Conservation (phyloP, 306 rosid species). For the Prunus kanzakura region DNA sequence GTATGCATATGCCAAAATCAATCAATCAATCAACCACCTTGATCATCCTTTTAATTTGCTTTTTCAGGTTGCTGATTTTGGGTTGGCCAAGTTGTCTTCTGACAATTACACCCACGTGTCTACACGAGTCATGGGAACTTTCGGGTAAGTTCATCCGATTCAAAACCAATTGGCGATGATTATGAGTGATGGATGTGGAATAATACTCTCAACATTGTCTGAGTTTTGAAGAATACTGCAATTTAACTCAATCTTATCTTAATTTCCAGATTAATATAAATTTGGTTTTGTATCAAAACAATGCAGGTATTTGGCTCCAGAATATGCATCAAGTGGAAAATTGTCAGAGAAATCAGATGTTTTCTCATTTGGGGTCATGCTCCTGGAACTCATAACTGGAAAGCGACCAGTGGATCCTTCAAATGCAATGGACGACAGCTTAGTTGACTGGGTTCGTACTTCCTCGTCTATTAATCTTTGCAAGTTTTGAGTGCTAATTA, state of each 20-base stretch:
- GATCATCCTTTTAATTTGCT: background rate
- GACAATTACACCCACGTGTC: constrained; percentile 87
- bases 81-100: constrained; percentile 74
- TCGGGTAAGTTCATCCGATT: constrained; percentile 49
- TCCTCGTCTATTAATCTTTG: background rate
- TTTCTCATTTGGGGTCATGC: constrained; percentile 90
- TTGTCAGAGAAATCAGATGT: constrained; percentile 87
- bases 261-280: background rate
- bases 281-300: constrained; percentile 3
- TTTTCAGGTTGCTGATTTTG: constrained; percentile 87
- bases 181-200: too few relatives aligned
- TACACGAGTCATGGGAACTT: constrained; percentile 91
- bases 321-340: constrained; percentile 94
- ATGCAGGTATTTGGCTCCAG: constrained; percentile 89
- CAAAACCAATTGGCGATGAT: too few relatives aligned
- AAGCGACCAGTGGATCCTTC: constrained; percentile 68
- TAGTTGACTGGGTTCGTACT: constrained; percentile 89
- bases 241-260: background rate
- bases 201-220: too few relatives aligned
- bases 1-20: background rate
- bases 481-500: background rate
- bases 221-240: background rate
- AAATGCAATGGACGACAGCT: constrained; percentile 64
- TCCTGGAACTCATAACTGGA: constrained; percentile 78
- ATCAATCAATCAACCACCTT: background rate